Evolutionary conservation across 1,284 basidiomycete species (phyloP).

Genomic region (Sutorius eximius): DNA sequence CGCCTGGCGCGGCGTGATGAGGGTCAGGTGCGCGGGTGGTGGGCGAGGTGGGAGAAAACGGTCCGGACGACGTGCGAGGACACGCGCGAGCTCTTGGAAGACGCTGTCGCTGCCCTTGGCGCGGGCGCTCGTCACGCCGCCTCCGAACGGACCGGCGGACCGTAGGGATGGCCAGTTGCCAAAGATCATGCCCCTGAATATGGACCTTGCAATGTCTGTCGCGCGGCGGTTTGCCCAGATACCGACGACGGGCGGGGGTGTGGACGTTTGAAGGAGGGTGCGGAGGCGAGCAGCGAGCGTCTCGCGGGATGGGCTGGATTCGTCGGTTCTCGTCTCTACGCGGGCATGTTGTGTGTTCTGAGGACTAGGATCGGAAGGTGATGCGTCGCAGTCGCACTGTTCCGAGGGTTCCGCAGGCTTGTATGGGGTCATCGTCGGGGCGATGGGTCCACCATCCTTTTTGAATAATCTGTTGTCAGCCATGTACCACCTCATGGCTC

Average conservation of each 20-base stretch:
- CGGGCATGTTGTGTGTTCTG: background rate
- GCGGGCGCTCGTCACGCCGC: constrained; percentile 27
- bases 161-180: constrained; percentile 45
- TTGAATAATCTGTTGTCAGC: constrained; percentile 23
- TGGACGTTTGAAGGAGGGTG: constrained; percentile 19
- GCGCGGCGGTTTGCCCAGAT: constrained; percentile 53
- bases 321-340: background rate
- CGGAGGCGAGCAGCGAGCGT: constrained; percentile 20
- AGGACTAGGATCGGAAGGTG: background rate
- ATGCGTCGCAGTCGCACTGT: background rate
- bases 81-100: constrained; percentile 25
- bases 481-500: constrained; percentile 39
- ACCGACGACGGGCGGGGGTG: constrained; percentile 31
- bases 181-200: constrained; percentile 53
- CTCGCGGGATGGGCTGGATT: constrained; percentile 10
- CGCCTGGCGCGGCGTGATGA: constrained; percentile 1
- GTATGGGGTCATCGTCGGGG: constrained; percentile 9
- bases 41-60: constrained; percentile 13
- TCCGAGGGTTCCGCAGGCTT: background rate
- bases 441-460: constrained; percentile 15
- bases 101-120: constrained; percentile 24
- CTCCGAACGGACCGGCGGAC: constrained; percentile 29
- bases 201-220: constrained; percentile 43
- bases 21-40: background rate
- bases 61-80: constrained; percentile 12